Percentiles rank a stretch among this genome's conserved stretches.
phyloP scores from a whole-genome alignment of 1,139 yeast genomes.

The Diutina rugosa region DNA sequence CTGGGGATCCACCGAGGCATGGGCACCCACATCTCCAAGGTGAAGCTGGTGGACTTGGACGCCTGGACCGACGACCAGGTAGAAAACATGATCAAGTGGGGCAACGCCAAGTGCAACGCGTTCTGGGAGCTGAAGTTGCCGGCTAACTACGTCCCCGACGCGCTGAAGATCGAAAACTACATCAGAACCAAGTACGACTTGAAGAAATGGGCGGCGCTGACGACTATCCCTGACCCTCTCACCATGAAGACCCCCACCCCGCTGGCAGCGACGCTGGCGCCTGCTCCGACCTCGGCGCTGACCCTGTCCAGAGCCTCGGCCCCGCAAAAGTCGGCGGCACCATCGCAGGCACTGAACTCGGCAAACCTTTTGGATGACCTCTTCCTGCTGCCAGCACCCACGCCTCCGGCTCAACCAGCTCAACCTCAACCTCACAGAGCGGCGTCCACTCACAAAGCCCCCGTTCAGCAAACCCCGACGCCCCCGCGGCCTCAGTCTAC shows the following conservation, averaged over 20 bases:
- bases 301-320: slow-evolving; percentile 5
- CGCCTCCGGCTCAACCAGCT: background rate
- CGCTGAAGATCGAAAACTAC: slow-evolving; percentile 75
- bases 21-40: slow-evolving; percentile 88
- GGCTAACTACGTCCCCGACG: slow-evolving; percentile 62
- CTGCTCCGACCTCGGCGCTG: slow-evolving; percentile 2
- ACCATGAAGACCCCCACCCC: slow-evolving; percentile 8
- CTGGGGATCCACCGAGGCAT: slow-evolving; percentile 91
- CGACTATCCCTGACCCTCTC: slow-evolving; percentile 47
- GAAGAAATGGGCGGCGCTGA: slow-evolving; percentile 62
- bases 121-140: slow-evolving; percentile 81
- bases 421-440: background rate
- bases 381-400: slow-evolving; percentile 9
- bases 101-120: slow-evolving; percentile 63
- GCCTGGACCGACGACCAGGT: slow-evolving; percentile 95
- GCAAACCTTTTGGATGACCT: slow-evolving; percentile 21
- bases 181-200: slow-evolving; percentile 84
- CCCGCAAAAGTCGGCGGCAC: slow-evolving; percentile 6
- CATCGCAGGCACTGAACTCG: slow-evolving; percentile 1
- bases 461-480: slow-evolving; percentile 4
- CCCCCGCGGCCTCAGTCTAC: slow-evolving; percentile 21
- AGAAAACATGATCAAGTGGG: slow-evolving; percentile 75
- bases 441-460: background rate
- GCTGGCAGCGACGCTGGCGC: background rate
- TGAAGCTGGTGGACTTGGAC: slow-evolving; percentile 85